Conservation (phyloP, 805 yeast genomes). For the Yamadazyma paraphyllophila region DNA sequence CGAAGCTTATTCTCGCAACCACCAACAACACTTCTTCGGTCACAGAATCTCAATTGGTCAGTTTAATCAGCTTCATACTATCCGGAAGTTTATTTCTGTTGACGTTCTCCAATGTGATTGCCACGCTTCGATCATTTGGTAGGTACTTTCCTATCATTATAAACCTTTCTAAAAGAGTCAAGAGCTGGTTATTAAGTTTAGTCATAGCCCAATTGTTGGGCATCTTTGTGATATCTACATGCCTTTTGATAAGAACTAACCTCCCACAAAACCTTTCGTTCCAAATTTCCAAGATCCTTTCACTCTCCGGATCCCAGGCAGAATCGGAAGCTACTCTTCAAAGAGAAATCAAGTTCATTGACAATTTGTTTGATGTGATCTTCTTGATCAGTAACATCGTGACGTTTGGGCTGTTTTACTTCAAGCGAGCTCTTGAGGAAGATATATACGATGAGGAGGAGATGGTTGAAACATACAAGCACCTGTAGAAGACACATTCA, state of each 20-base stretch:
- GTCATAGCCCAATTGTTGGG: constrained; percentile 47
- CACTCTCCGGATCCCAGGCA: constrained; percentile 31
- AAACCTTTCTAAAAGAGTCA: constrained; percentile 14
- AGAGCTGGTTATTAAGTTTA: constrained; percentile 36
- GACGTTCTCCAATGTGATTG: constrained; percentile 62
- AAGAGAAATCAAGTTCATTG: constrained; percentile 46
- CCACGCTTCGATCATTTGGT: constrained; percentile 56
- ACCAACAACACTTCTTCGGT: constrained; percentile 18
- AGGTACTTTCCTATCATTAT: constrained; percentile 25
- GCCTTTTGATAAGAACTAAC: constrained; percentile 47
- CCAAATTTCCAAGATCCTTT: constrained; percentile 38
- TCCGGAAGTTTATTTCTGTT: constrained; percentile 60
- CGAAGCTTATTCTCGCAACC: constrained; percentile 31
- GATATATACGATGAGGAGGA: constrained; percentile 33
- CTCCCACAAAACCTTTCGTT: constrained; percentile 44
- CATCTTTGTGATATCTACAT: constrained; percentile 51
- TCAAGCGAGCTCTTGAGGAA: constrained; percentile 3
- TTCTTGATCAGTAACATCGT: constrained; percentile 31
- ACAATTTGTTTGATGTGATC: constrained; percentile 51
- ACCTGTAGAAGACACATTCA: not conserved
- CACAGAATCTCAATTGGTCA: constrained; percentile 41
- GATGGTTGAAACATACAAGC: constrained; percentile 23
- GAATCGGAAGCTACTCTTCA: constrained; percentile 18
- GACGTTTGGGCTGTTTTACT: constrained; percentile 3
- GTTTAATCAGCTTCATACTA: constrained; percentile 48